These are phyloP conservation scores for Imleria badia DNA, from an alignment of 768 basidiomycete genomes.

Conservation along the genomic window DNA sequence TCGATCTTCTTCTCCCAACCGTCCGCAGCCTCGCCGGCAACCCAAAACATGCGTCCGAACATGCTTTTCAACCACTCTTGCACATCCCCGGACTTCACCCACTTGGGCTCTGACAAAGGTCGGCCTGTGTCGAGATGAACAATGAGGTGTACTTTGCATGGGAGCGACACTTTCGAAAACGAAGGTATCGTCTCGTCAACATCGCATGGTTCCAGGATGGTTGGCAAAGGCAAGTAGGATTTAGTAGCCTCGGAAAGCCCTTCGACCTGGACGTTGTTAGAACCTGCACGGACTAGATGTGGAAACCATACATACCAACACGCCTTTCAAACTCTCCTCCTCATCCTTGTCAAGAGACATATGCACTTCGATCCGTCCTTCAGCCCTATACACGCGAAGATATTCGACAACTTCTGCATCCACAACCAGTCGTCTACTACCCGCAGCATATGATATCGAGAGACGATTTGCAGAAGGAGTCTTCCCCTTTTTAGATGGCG, in stretches of 20 bases:
- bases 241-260: slow-evolving; percentile 69
- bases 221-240: slow-evolving; percentile 62
- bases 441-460: slow-evolving; percentile 95
- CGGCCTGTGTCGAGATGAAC: slow-evolving; percentile 84
- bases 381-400: slow-evolving; percentile 75
- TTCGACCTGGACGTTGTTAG: slow-evolving; percentile 55
- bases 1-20: slow-evolving; percentile 95
- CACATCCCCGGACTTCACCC: slow-evolving; percentile 93
- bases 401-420: slow-evolving; percentile 85
- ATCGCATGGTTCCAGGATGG: slow-evolving; percentile 40
- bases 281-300: slow-evolving; percentile 2
- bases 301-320: slow-evolving; percentile 55
- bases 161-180: slow-evolving; percentile 54
- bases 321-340: slow-evolving; percentile 63
- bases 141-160: slow-evolving; percentile 59
- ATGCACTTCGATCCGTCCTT: slow-evolving; percentile 82
- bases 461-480: slow-evolving; percentile 78
- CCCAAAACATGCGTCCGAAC: slow-evolving; percentile 88
- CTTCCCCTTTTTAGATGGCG: slow-evolving; percentile 36
- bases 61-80: slow-evolving; percentile 92
- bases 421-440: slow-evolving; percentile 81
- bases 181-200: slow-evolving; percentile 71
- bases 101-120: slow-evolving; percentile 93
- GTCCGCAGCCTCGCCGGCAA: slow-evolving; percentile 76
- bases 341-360: slow-evolving; percentile 60